Evolutionary conservation across 2,329 filamentous ascomycete species (phyloP), one percentile per base, ranked within the genome.

Genomic region (Tetracladium maxilliforme): DNA sequence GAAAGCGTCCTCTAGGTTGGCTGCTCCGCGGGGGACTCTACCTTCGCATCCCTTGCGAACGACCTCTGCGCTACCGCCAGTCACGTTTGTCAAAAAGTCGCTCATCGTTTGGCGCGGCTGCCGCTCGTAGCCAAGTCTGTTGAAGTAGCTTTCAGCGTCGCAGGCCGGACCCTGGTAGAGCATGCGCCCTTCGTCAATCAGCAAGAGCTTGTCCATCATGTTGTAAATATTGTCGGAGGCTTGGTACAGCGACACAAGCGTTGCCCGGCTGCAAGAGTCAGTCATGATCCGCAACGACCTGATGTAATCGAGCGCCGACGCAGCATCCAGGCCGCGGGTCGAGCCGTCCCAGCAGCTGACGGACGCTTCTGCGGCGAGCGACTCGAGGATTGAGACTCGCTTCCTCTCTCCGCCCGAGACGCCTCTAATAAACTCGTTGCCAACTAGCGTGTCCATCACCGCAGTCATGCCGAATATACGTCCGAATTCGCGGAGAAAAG

Each of bases 341-440:
- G 69, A 72, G 41, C 83, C 82, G 39, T 83, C 77, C 73, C 74
- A 82, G 34, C 70, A 74, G 10, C 77, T 66, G 1, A 82, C 66
- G 0, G 64, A 63, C 3, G 64, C 64, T 42, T 70, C 70, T n/a
- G 29, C 20, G 3, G 27, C 11, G 10, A 31, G 12, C 14, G 22
- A 23, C 29, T 70, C 65, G 1, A 64, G 63, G 29, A 71, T 66
- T 24, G 51, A 59, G n/a, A 70, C 64, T 43, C 66, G 57, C 40
- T 71, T 71, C 17, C 63, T 41, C 36, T 68, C 62, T 30, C 64
- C 64, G 31, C 68, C 68, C 13, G 57, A 64, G 5, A 72, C 66
- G 22, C 67, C 68, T 16, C 66, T 54, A 11, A 71, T 54, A 34
- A 63, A 70, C 24, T 70, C 66, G 34, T 69, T 53, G 8, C 58